Evolutionary conservation across 2,329 filamentous ascomycete genomes (phyloP), one percentile per base, ranked within the genome.

Genomic region (Nemania diffusa): DNA sequence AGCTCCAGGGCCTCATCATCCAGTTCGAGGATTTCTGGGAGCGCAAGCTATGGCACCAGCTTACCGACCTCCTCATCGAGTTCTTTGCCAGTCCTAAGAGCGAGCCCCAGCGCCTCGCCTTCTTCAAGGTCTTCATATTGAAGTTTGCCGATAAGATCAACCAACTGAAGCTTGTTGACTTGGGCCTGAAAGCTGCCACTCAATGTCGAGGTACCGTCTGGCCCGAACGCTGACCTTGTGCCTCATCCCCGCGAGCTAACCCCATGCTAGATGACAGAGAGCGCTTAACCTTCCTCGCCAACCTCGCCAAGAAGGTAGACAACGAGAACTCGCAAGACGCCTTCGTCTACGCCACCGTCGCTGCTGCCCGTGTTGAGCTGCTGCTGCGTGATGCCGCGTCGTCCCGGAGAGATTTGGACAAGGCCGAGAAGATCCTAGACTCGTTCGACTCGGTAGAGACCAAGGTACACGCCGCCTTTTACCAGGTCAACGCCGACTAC

Each of bases 141-240:
- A 96, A 92, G 81, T 99, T 99, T 78, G 93, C 94, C 72, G 94
- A 97, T 79, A 97, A 97, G 87, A 97, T 99, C 86, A 99, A 98
- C 83, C 95, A 98, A 84, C 86, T 99, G 71, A 97, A 97, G 87
- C 91, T 98, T 73, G 96, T 99, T 73, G 91, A 92, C 72, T 84
- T 99, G 73, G 96, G 94, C 17, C 83, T 98, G 78, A 92, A 92
- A 81, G 92, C 96, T 52, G 93, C 94, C 60, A 89, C 91, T 76
- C 91, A 97, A 83, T 97, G 92, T 81, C 86, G 87, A 84, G 90
- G 93, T 95, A 80, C 20, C 29, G 48, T 24, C 2, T 15, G 13
- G n/a, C 26, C 48, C n/a, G 2, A 9, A 20, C 8, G 6, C 24
- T 13, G 6, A 8, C n/a, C 44, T 24, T 48, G 4, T 44, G 44